Evolutionary conservation across 192 early-diverging fungal species (phyloP), one percentile per base, ranked within the genome.

Genomic region (Gryganskiella cystojenkinii): DNA sequence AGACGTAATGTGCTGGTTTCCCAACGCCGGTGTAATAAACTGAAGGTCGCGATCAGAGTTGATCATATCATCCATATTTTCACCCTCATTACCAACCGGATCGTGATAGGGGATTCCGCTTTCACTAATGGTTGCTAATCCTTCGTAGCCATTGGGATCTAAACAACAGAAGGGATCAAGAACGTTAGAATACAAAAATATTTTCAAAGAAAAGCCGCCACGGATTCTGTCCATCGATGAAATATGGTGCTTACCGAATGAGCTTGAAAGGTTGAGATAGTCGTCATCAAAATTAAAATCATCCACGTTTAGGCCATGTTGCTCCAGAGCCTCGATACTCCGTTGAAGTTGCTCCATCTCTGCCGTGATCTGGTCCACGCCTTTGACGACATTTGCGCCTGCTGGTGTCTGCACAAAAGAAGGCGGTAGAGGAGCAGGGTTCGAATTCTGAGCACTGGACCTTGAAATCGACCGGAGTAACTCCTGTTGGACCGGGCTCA

Each of bases 281-380:
- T 31, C 40, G 27, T 65, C 43, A 27, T 68, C 61, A 69, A 78
- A 78, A 44, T 68, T 68, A 24, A 76, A 76, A 14, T 67, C 65
- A 19, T 68, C 44, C 20, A 68, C 60, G 33, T 76, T 54, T 40
- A 78, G 28, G 14, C 74, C 74, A 30, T 78, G 74, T 4, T 67
- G 60, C 37, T 69, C 64, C 47, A 78, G 37, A 0, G 74, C 65
- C 49, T 78, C 74, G 14, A 78, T 78, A 25, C 67, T 78, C 52
- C 42, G 37, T 37, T 78, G 74, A 27, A 78, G 31, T 28, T 69
- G 61, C 33, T 78, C 74, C 66, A 78, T 78, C 22, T 78, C 74
- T 25, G 57, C 42, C 13, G 74, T 35, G 37, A 78, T 78, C 13
- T 69, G 55, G n/a, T 78, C 61, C 30, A 78, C 67, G 9, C 67